Base-by-base conservation (phyloP, 2,329 filamentous ascomycete species). In the Annulohypoxylon truncatum region DNA sequence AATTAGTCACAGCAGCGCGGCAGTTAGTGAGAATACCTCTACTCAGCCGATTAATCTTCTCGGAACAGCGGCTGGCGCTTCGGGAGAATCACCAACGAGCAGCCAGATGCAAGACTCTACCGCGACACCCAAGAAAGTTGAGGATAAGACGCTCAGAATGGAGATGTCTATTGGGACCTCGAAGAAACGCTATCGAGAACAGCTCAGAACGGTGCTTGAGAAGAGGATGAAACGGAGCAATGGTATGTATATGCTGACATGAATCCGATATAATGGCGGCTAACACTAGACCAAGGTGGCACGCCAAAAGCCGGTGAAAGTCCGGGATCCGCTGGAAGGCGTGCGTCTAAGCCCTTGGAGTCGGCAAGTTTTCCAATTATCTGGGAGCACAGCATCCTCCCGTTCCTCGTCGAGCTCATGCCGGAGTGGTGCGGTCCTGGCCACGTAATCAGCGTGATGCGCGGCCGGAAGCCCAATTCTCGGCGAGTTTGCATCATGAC, bases 381-480 rank as follows among this genome's bases (percentile, higher is more conserved):
- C 3, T 83, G 81, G 74, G 81, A 83, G 52, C 81, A 83, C 42
- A 75, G 77, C 8, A 73, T 83, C 1, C 77, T 83, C 1, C 81
- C 82, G 2, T 83, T 83, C 59, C 74, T 83, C 0, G 69, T 77
- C 51, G 78, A 81, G 44, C 79, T 81, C 54, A 69, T 83, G 28
- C 80, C 80, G 1, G 77, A 76, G 31, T 82, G 80, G 80, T 77
- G 80, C 46, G 79, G 80, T 0, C 75, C 78, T 0, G 76, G 77
- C 5, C 79, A 83, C 54, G 75, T 79, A 50, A 74, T 83, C 64
- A 80, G 75, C 51, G 78, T 81, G 29, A 76, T 71, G 6, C 75
- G 79, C 20, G 81, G 80, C 7, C 75, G 73, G 48, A 76, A 75
- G 7, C 75, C 75, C 0, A 74, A 78, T 33, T 71, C 72, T 4